Percentiles rank a stretch among this genome's conserved stretches.
phyloP scores from a whole-genome alignment of 1,284 basidiomycete species.

The Mycena sp. region DNA sequence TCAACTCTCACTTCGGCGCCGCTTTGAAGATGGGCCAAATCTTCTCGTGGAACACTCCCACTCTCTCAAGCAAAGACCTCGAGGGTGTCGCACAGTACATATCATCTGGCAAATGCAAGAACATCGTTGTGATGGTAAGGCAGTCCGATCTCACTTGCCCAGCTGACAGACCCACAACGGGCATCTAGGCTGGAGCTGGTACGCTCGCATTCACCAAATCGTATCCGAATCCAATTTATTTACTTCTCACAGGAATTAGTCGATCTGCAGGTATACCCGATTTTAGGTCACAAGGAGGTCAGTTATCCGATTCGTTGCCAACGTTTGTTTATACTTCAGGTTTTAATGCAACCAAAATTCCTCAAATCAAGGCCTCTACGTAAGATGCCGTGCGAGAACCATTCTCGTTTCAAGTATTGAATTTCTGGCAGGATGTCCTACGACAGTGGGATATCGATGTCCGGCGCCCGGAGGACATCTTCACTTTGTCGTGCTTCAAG shows the following conservation, averaged over 20 bases:
- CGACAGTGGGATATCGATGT: slow-evolving; percentile 3
- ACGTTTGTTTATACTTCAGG: too few relatives aligned
- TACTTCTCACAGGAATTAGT: slow-evolving; percentile 65
- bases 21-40: slow-evolving; percentile 5
- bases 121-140: slow-evolving; percentile 68
- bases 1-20: neutral
- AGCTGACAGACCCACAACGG: too few relatives aligned
- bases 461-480: slow-evolving; percentile 8
- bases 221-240: too few relatives aligned
- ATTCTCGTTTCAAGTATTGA: too few relatives aligned
- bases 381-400: neutral
- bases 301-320: too few relatives aligned
- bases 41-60: slow-evolving; percentile 9
- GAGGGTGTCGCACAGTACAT: slow-evolving; percentile 68
- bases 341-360: neutral
- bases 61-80: slow-evolving; percentile 14
- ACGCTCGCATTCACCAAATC: neutral
- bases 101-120: slow-evolving; percentile 68
- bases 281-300: slow-evolving; percentile 62
- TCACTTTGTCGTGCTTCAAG: slow-evolving; percentile 19
- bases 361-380: slow-evolving; percentile 12
- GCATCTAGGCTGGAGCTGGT: slow-evolving; percentile 7
- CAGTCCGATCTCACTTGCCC: neutral
- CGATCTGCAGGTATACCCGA: slow-evolving; percentile 85
- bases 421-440: neutral